Percentiles rank a stretch among this genome's conserved stretches.
phyloP scores from a whole-genome alignment of 768 basidiomycete genomes.

The Rhodotorula babjevae region DNA sequence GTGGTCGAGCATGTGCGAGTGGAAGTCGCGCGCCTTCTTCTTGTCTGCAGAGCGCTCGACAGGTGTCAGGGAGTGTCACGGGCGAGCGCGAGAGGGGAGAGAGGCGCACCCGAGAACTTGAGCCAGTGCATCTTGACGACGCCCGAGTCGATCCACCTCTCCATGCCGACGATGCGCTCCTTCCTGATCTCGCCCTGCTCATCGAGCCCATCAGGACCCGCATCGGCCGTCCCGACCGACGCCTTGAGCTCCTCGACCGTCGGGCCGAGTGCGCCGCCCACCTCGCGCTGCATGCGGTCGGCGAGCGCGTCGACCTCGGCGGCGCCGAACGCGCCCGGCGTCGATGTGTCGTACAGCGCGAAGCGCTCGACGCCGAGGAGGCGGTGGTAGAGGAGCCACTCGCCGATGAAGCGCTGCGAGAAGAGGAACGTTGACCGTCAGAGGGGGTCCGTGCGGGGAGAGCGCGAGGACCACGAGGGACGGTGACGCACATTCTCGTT shows the following conservation, averaged over 20 bases:
- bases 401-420: slow-evolving; percentile 29
- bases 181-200: slow-evolving; percentile 15
- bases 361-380: slow-evolving; percentile 34
- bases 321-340: slow-evolving; percentile 26
- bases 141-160: slow-evolving; percentile 35
- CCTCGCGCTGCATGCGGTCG: slow-evolving; percentile 22
- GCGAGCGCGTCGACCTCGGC: slow-evolving; percentile 32
- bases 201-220: slow-evolving; percentile 19
- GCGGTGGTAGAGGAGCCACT: slow-evolving; percentile 34
- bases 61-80: rapidly evolving
- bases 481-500: slow-evolving; percentile 13
- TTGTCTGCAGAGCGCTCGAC: background rate
- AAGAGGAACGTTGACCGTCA: background rate
- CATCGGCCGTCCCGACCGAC: background rate
- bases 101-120: slow-evolving; percentile 26
- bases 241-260: slow-evolving; percentile 35
- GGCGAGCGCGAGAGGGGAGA: too few species aligned
- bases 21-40: slow-evolving; percentile 11
- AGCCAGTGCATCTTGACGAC: slow-evolving; percentile 28
- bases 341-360: slow-evolving; percentile 33
- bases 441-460: too few species aligned
- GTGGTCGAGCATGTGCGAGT: slow-evolving; percentile 24
- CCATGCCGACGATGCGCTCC: slow-evolving; percentile 25
- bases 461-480: too few species aligned
- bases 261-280: slow-evolving; percentile 31